Conservation (phyloP, 345 rosid genomes). For the Linum lewisii region DNA sequence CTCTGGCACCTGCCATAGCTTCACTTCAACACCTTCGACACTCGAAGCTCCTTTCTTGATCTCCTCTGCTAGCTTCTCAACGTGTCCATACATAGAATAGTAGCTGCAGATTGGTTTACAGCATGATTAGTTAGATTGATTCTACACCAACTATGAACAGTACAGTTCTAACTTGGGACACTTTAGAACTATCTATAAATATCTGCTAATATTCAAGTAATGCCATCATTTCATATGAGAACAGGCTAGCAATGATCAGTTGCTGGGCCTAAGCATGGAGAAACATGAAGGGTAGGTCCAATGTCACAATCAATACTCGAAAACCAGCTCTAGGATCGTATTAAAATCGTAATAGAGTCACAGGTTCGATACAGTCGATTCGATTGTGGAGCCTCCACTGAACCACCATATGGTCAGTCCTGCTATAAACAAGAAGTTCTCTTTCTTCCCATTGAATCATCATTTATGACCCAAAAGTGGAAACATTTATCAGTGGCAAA, state of each 20-base stretch:
- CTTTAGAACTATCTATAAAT: slow-evolving; percentile 12
- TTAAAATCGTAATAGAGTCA: no score
- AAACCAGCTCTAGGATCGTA: no score
- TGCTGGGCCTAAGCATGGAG: slow-evolving; percentile 27
- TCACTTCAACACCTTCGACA: slow-evolving; percentile 10
- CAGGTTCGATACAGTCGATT: no score
- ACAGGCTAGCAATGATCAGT: slow-evolving; percentile 22
- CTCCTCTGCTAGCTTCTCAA: slow-evolving; percentile 8
- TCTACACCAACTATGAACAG: no score
- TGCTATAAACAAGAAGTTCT: not conserved
- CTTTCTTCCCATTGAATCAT: slow-evolving; percentile 11
- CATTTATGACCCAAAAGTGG: no score
- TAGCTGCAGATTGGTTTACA: not conserved
- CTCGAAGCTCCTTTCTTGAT: slow-evolving; percentile 9
- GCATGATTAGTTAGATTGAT: not conserved
- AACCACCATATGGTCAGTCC: no score
- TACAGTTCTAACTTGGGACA: no score
- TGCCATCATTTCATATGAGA: slow-evolving; percentile 5
- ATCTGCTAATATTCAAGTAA: slow-evolving; percentile 8
- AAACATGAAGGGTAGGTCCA: slow-evolving; percentile 31
- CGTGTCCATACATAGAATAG: slow-evolving; percentile 11
- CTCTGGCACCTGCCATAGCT: slow-evolving; percentile 8
- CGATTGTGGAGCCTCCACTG: no score
- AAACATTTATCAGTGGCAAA: no score
- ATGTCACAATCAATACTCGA: slow-evolving; percentile 33